These are phyloP conservation scores for Phytophthora nicotianae DNA, from an alignment of 352 stramenopile genomes.

Conservation along the genomic window DNA sequence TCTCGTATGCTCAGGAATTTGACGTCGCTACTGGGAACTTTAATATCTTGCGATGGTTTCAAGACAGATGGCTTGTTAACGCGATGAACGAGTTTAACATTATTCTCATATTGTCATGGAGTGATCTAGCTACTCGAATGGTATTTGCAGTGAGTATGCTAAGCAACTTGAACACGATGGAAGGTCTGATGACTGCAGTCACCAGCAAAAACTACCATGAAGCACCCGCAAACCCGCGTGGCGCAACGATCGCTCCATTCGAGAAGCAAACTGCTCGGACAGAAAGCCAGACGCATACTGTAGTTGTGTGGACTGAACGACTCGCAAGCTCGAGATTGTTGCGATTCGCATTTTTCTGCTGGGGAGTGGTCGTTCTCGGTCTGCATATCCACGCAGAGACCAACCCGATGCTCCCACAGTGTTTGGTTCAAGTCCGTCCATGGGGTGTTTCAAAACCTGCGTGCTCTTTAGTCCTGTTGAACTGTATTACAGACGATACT, in stretches of 20 bases:
- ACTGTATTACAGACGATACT: conserved; percentile 25
- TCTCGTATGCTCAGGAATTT: conserved; percentile 30
- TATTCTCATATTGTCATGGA: conserved; percentile 36
- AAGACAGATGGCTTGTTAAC: conserved; percentile 40
- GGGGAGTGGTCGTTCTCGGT: conserved; percentile 30
- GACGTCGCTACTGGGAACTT: conserved; percentile 20
- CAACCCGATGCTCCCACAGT: conserved; percentile 30
- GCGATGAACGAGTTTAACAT: conserved; percentile 42
- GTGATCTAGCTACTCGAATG: conserved; percentile 29
- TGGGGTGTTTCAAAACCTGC: conserved; percentile 30
- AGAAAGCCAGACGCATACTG: not conserved
- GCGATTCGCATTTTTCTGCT: conserved; percentile 31
- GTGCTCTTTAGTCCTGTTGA: conserved; percentile 34
- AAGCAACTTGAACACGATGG: conserved; percentile 40
- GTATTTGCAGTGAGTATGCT: conserved; percentile 44
- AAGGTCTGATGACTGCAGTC: conserved; percentile 17
- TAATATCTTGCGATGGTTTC: conserved; percentile 29
- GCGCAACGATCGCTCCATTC: conserved; percentile 17
- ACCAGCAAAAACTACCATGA: not conserved
- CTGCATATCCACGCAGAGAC: conserved; percentile 30
- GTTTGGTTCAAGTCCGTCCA: conserved; percentile 34
- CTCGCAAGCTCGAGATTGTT: conserved; percentile 19
- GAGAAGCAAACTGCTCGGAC: not conserved
- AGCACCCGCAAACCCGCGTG: conserved; percentile 1
- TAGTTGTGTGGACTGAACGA: conserved; percentile 16